phyloP scores from a whole-genome alignment of 1,284 basidiomycete species.

The Sparassis latifolia region DNA sequence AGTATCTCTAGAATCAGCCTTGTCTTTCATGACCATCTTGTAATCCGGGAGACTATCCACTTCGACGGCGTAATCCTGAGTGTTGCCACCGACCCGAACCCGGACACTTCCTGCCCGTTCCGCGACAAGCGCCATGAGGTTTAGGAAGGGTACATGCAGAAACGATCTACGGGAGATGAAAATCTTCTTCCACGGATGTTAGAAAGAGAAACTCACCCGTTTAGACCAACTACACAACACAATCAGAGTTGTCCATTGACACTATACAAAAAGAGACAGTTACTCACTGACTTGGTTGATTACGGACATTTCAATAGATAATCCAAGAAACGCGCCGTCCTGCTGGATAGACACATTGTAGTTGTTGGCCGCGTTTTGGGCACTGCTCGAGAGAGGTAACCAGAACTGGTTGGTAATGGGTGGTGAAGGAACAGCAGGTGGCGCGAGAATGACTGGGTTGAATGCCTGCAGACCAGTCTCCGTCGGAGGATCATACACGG shows the following conservation, averaged over 20 bases:
- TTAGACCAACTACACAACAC: slow-evolving; percentile 45
- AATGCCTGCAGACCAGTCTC: slow-evolving; percentile 11
- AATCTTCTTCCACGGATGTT: background rate
- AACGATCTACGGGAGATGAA: background rate
- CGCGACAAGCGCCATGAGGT: slow-evolving; percentile 63
- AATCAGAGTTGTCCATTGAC: background rate
- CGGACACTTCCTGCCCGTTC: slow-evolving; percentile 51
- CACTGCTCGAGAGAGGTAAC: slow-evolving; percentile 7
- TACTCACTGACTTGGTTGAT: slow-evolving; percentile 55
- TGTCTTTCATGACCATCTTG: slow-evolving; percentile 12
- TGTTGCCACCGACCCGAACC: slow-evolving; percentile 73
- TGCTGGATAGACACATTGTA: slow-evolving; percentile 45
- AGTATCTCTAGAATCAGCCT: slow-evolving; percentile 25
- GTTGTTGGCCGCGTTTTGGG: slow-evolving; percentile 1
- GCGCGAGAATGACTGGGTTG: slow-evolving; percentile 10
- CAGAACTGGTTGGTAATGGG: slow-evolving; percentile 13
- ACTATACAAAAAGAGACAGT: background rate
- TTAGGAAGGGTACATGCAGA: slow-evolving; percentile 22
- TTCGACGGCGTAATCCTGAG: slow-evolving; percentile 57
- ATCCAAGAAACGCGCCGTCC: slow-evolving; percentile 59
- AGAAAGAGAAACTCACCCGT: slow-evolving; percentile 54
- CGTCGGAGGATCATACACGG: background rate
- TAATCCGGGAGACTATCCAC: slow-evolving; percentile 27
- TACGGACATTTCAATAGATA: slow-evolving; percentile 70
- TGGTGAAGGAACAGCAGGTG: slow-evolving; percentile 14